These are phyloP conservation scores for Alternaria sp. DNA, from an alignment of 2,329 filamentous ascomycete species.

Conservation along the genomic window DNA sequence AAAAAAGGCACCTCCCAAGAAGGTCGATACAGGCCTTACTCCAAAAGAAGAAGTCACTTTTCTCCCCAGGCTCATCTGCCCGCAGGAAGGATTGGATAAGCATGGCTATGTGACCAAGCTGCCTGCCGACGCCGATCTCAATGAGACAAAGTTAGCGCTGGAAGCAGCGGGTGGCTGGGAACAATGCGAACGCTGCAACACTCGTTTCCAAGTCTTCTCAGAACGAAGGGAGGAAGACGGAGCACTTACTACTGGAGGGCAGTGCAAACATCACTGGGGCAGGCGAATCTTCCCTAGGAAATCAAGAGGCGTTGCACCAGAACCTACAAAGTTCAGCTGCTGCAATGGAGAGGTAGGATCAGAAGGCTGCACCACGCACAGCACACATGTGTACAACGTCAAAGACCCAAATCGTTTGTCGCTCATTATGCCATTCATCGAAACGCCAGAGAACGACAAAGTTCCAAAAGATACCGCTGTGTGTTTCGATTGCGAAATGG, in stretches of 20 bases:
- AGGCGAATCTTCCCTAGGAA: conserved; percentile 66
- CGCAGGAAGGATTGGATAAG: conserved; percentile 68
- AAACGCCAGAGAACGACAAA: conserved; percentile 73
- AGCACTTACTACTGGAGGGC: conserved; percentile 77
- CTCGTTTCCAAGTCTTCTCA: conserved; percentile 91
- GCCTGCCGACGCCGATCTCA: conserved; percentile 73
- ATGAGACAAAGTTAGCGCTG: conserved; percentile 71
- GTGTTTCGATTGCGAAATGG: conserved; percentile 97
- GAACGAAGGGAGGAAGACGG: conserved; percentile 80
- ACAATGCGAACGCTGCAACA: conserved; percentile 84
- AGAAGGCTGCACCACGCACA: conserved; percentile 76
- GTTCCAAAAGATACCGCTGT: conserved; percentile 65
- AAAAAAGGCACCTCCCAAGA: conserved; percentile 56
- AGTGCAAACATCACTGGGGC: conserved; percentile 83
- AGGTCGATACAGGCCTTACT: conserved; percentile 75
- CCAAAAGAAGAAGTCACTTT: conserved; percentile 67
- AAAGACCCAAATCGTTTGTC: conserved; percentile 79
- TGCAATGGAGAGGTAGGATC: conserved; percentile 80
- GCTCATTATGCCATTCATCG: conserved; percentile 77
- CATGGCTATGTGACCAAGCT: conserved; percentile 78
- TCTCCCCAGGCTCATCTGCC: conserved; percentile 65
- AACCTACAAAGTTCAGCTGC: conserved; percentile 75
- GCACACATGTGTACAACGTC: conserved; percentile 88
- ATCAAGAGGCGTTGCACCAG: conserved; percentile 61
- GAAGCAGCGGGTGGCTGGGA: conserved; percentile 80